Evolutionary conservation across 2,329 filamentous ascomycete genomes (phyloP).

Genomic region (Colletotrichum chlorophyti): DNA sequence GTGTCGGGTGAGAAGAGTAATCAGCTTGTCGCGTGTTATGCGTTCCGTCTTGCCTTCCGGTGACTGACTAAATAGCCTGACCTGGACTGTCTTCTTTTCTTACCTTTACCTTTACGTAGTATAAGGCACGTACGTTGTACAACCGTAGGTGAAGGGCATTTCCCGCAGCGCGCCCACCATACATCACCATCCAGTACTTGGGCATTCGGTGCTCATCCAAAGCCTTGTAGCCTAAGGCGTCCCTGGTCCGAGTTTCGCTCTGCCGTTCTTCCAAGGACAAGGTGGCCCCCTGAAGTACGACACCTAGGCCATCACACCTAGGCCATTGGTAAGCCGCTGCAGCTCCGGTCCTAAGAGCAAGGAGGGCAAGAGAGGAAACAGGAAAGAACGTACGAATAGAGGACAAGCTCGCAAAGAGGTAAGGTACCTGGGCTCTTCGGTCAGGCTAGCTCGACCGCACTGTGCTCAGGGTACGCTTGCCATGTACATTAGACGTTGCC

Average conservation of each 20-base stretch:
- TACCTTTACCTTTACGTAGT: no score
- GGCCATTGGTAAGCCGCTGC: neutral
- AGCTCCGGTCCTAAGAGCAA: neutral
- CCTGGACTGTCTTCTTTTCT: no score
- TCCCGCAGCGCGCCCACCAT: no score
- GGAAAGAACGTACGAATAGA: neutral
- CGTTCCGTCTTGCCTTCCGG: no score
- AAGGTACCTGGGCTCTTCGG: constrained; percentile 3
- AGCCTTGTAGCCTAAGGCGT: no score
- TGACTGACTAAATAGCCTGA: no score
- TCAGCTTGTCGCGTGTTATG: no score
- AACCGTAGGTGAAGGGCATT: no score
- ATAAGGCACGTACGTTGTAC: no score
- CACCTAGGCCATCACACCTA: neutral
- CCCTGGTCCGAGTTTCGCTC: constrained; percentile 3
- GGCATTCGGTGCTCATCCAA: no score
- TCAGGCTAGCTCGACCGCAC: neutral
- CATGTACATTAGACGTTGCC: constrained; percentile 12
- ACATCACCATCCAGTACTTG: no score
- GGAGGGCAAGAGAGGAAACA: neutral
- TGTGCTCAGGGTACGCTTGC: neutral
- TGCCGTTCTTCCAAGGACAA: neutral
- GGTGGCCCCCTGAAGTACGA: neutral
- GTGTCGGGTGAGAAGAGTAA: neutral
- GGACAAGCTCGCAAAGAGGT: neutral